Conservation (phyloP, 352 stramenopile genomes). For the Phytophthora pisi region DNA sequence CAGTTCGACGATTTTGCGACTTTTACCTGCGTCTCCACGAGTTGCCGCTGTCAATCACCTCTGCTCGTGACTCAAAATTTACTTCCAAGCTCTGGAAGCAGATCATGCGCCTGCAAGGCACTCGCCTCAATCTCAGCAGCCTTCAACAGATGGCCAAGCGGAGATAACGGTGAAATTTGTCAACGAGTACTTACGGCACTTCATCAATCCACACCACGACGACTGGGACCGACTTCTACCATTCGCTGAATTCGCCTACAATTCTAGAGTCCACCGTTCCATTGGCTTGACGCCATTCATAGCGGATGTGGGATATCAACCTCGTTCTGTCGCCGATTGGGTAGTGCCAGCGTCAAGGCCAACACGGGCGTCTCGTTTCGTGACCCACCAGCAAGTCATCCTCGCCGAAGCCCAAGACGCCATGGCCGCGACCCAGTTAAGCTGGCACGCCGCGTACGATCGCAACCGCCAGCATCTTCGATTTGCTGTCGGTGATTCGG, state of each 20-base stretch:
- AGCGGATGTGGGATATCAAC: conserved; percentile 25
- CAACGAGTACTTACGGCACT: conserved; percentile 12
- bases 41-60: conserved; percentile 2
- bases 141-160: conserved; percentile 12
- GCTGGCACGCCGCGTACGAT: conserved; percentile 17
- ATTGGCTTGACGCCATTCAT: conserved; percentile 26
- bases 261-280: not conserved
- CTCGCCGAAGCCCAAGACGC: conserved; percentile 10
- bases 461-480: not conserved
- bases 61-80: conserved; percentile 15
- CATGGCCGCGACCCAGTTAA: conserved; percentile 9
- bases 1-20: conserved; percentile 8
- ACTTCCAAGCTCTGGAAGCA: conserved; percentile 3
- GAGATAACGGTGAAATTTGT: conserved; percentile 4
- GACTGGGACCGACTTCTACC: not conserved
- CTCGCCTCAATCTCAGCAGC: conserved; percentile 6
- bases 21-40: conserved; percentile 17
- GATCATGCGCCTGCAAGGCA: conserved; percentile 7
- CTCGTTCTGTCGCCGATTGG: conserved; percentile 4
- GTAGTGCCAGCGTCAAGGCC: not conserved
- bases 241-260: not conserved
- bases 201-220: conserved; percentile 3
- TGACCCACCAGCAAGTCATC: conserved; percentile 6
- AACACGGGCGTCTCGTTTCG: conserved; percentile 1
- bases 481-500: conserved; percentile 7